Evolutionary conservation across 1,284 basidiomycete genomes (phyloP), one percentile per base, ranked within the genome.

Genomic region (Phylloporus gajari): DNA sequence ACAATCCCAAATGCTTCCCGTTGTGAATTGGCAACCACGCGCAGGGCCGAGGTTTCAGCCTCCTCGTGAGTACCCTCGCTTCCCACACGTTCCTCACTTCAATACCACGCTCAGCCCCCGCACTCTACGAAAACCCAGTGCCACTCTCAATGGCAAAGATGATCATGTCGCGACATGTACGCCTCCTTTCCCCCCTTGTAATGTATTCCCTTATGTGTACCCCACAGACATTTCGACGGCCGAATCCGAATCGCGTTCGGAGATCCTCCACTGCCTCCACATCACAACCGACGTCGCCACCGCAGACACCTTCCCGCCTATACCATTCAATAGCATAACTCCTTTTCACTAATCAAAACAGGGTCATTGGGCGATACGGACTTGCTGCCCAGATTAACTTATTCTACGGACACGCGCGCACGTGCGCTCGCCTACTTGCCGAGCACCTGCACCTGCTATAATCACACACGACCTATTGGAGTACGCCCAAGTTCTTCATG

Each of bases 61-160:
- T 1, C 82, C 81, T 58, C 81, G 80, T 81, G 68, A 81, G 80
- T 75, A 35, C 17, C 42, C 32, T 67, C 21, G 40, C 53, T 3
- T 58, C 27, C 38, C 46, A 44, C 58, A 63, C 30, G n/a, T 67
- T 62, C 25, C n/a, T 27, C 32, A 15, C 67, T 40, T 67, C 64
- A 70, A 61, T 69, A n/a, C 56, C 11, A 56, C 63, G 38, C 6
- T 32, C 35, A 82, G 80, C 80, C 23, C 80, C 80, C 23, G 82
- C 81, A 1, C 73, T 83, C 21, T 81, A 83, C 44, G 80, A 81
- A 69, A 83, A n/a, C 74, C 81, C 77, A 46, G 72, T 82, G 59
- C 80, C 80, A 46, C 67, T 83, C 53, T 81, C 80, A 11, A 83
- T 83, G 82, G 80, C 80, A 67, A 81, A 81, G 72, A 74, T 81